Base-by-base conservation (phyloP, 345 rosid genomes). In the Murraya paniculata region DNA sequence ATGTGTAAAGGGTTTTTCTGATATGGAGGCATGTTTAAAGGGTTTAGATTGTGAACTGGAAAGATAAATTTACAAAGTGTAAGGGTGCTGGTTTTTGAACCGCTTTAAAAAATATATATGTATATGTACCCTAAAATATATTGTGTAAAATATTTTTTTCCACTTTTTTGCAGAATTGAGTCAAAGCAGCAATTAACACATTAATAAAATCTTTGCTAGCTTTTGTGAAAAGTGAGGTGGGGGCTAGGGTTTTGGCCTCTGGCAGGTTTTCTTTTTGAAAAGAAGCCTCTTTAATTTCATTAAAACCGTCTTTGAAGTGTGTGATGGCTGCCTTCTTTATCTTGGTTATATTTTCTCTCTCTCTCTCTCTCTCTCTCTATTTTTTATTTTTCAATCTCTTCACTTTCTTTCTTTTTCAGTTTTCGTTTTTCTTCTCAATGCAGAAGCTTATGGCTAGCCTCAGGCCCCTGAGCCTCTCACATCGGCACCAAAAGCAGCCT, bases 251-350 rank as follows among this genome's bases (percentile, higher is more conserved):
- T 64, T n/a, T 48, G 31, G 68, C 79, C 39, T 68, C 60, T 38
- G 75, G 4, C 55, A 74, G 9, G 28, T 3, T 33, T 74, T 57
- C 48, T 68, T 13, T 71, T 57, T 11, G 38, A 21, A 73, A 68
- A 65, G 24, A 72, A 76, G 60, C 18, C 55, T 77, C 69, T 77
- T 77, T 64, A 57, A 21, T 33, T 56, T 39, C 79, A 38, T 78
- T 41, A 41, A 74, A 41, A 56, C 50, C 19, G 30, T 67, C 71
- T 64, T 78, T 84, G 76, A 68, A 76, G 38, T 30, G n/a, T 72
- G 80, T 62, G 75, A 64, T 36, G 35, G 18, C 68, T 64, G 70
- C 30, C 60, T 39, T 38, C 68, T 39, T 64, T 13, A 36, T 5
- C 77, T 45, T 45, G 4, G 16, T 45, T 41, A 0, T 41, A 0